Evolutionary conservation across 2,329 filamentous ascomycete genomes (phyloP).

Genomic region (Sclerotinia subarctica): DNA sequence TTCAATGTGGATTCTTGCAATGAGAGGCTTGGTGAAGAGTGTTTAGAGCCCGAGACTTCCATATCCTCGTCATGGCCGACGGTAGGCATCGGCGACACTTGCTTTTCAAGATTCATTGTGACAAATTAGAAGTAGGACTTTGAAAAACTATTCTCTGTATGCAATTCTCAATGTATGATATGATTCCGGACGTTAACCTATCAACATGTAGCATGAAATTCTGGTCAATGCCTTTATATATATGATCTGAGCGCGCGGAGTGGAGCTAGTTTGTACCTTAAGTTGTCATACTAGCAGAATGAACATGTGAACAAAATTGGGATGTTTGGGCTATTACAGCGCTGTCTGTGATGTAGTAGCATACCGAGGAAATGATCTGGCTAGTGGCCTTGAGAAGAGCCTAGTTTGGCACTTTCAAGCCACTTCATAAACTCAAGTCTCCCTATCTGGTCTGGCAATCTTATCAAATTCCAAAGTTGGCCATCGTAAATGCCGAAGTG

Average conservation of each 20-base stretch:
- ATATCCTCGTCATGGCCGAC: neutral
- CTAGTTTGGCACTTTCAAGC: neutral
- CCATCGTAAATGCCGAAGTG: neutral
- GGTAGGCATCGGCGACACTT: neutral
- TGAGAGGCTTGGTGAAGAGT: slow-evolving; percentile 7
- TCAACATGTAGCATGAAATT: neutral
- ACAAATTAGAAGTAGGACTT: neutral
- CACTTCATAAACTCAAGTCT: too few relatives aligned
- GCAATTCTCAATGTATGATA: neutral
- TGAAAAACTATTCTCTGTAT: neutral
- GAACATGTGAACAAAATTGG: neutral
- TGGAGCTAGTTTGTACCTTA: neutral
- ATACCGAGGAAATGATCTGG: neutral
- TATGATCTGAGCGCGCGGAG: neutral
- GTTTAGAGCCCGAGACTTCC: neutral
- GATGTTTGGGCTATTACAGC: neutral
- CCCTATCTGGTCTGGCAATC: neutral
- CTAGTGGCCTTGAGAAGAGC: neutral
- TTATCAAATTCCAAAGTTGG: neutral
- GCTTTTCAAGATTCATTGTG: slow-evolving; percentile 4
- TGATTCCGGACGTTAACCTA: neutral
- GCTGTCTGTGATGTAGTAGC: neutral
- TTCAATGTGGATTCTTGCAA: neutral
- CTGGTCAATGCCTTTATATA: neutral
- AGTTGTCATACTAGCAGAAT: neutral